Percentiles rank a stretch among this genome's conserved stretches.
Evolutionary conservation across 768 basidiomycete species (phyloP).

Genomic region (Pulveroboletus sp.): DNA sequence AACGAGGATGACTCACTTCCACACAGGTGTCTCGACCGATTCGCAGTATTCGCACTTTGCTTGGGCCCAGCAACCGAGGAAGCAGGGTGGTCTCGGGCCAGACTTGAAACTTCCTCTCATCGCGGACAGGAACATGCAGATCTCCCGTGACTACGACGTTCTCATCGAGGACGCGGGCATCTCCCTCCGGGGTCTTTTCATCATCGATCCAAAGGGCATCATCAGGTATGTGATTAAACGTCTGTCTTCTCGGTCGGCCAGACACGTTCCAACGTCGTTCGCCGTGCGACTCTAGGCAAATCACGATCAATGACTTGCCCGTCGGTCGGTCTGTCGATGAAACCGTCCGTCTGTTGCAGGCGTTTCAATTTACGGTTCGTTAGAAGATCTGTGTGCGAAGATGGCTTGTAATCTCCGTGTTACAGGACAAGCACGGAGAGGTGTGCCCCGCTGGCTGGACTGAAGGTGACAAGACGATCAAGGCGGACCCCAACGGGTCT

Average conservation of each 20-base stretch:
- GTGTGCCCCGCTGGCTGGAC: constrained; percentile 93
- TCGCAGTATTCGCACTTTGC: constrained; percentile 85
- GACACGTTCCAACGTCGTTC: not conserved
- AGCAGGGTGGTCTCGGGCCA: constrained; percentile 86
- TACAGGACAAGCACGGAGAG: constrained; percentile 78
- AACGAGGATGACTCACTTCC: not conserved
- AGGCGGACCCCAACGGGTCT: constrained; percentile 66
- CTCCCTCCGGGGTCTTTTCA: constrained; percentile 80
- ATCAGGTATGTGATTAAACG: constrained; percentile 42
- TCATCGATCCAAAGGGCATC: constrained; percentile 81
- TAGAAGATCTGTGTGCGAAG: not conserved
- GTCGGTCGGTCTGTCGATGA: constrained; percentile 96
- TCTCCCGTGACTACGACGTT: constrained; percentile 83
- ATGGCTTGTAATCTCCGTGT: not conserved
- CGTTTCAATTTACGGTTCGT: constrained; percentile 85
- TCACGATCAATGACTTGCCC: constrained; percentile 88
- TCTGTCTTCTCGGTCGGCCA: not conserved
- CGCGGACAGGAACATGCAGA: constrained; percentile 73
- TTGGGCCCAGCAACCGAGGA: constrained; percentile 78
- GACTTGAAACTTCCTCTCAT: constrained; percentile 80
- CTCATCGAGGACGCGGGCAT: constrained; percentile 86
- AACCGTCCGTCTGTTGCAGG: constrained; percentile 85
- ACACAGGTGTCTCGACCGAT: constrained; percentile 75
- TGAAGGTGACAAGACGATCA: constrained; percentile 78
- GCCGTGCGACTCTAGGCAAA: constrained; percentile 47